phyloP scores from a whole-genome alignment of 2,329 filamentous ascomycete species.

The Colletotrichum sp. region DNA sequence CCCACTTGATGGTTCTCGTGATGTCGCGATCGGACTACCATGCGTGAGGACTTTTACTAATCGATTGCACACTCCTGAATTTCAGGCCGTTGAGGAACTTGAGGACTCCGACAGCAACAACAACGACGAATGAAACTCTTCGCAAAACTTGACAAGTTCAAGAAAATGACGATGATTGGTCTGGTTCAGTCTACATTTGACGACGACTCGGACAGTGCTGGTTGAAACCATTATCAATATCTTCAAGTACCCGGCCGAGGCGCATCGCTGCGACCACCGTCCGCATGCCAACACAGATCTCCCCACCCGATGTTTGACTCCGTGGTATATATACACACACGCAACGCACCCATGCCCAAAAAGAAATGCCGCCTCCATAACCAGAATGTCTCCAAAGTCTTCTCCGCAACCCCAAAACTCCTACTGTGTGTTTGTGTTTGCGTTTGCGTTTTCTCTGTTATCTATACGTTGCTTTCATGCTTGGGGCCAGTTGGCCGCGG shows the following conservation, averaged over 20 bases:
- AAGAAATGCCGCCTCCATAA: background rate
- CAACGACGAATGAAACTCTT: background rate
- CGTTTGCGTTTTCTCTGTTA: background rate
- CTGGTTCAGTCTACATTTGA: background rate
- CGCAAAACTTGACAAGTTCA: background rate
- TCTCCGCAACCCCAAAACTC: background rate
- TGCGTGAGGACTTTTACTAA: background rate
- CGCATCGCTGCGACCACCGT: background rate
- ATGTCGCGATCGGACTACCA: background rate
- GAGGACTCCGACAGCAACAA: background rate
- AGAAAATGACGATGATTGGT: background rate
- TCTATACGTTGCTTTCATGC: background rate
- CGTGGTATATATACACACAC: conserved; percentile 6
- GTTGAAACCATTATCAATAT: background rate
- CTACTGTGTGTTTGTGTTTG: background rate
- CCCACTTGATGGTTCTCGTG: background rate
- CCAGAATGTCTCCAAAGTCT: background rate
- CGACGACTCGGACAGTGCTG: background rate
- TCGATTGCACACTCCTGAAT: background rate
- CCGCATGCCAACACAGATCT: background rate
- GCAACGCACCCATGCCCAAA: background rate
- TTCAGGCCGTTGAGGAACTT: fast-evolving
- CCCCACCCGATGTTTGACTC: background rate
- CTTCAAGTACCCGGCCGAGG: background rate
- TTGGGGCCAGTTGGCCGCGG: background rate